A percentile compares a stretch with the other conserved stretches of the same genome.
These are phyloP conservation scores for Cyberlindnera euphorbiae DNA, from an alignment of 805 yeast species.

Conservation along the genomic window DNA sequence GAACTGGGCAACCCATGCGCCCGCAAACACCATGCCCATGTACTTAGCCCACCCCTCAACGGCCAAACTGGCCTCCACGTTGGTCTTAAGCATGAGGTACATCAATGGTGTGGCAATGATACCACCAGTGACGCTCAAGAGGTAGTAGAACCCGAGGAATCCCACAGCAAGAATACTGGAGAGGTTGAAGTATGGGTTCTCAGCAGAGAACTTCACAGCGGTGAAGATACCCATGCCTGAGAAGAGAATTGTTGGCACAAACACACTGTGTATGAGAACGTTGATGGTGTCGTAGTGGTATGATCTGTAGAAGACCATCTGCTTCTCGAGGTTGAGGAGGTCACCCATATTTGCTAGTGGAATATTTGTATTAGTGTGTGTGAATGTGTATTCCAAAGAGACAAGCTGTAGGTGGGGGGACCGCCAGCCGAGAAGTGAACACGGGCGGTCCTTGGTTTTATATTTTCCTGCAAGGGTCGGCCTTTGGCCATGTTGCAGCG, in stretches of 20 bases:
- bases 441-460: too few species aligned
- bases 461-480: too few species aligned
- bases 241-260: conserved; percentile 73
- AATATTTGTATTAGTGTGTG: neutral
- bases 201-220: conserved; percentile 22
- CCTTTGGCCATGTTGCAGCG: too few species aligned
- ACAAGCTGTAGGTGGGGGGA: too few species aligned
- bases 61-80: conserved; percentile 22
- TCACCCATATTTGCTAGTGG: conserved; percentile 1
- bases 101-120: conserved; percentile 38
- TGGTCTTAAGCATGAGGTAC: conserved; percentile 21
- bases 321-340: conserved; percentile 23
- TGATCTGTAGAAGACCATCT: conserved; percentile 57
- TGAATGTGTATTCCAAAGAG: neutral
- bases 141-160: conserved; percentile 55
- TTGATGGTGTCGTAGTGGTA: conserved; percentile 53
- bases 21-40: conserved; percentile 36
- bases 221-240: conserved; percentile 43
- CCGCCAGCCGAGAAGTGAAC: too few species aligned
- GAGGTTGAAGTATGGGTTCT: conserved; percentile 30
- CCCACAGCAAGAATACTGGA: conserved; percentile 42
- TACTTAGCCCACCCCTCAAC: conserved; percentile 18
- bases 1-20: conserved; percentile 80
- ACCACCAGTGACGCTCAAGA: conserved; percentile 51
- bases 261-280: conserved; percentile 69